Conservation (phyloP, 345 rosid species). For the Ricinus communis region DNA sequence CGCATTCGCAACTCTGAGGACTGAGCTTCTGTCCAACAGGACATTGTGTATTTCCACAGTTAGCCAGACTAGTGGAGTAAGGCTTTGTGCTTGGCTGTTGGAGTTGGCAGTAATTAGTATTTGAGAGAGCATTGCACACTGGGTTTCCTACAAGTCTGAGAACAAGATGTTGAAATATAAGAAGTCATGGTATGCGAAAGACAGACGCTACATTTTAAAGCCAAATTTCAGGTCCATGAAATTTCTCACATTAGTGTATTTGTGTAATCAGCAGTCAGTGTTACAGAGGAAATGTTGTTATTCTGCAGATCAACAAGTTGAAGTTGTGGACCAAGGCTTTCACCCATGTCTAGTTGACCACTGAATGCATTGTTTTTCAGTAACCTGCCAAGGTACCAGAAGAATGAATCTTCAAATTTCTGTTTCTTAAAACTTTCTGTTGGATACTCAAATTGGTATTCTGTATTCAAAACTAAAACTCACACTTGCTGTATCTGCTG, state of each 20-base stretch:
- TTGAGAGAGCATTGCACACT: conserved; percentile 64
- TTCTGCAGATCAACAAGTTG: conserved; percentile 70
- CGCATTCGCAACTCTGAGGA: conserved; percentile 93
- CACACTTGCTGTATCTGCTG: conserved; percentile 86
- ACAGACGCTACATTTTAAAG: not conserved
- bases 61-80: conserved; percentile 73
- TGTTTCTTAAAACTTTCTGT: not conserved
- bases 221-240: conserved; percentile 4
- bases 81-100: conserved; percentile 53
- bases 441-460: conserved; percentile 3
- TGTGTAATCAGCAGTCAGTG: conserved; percentile 48
- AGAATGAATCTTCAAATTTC: not conserved
- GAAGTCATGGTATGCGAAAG: not conserved
- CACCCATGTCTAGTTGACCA: conserved; percentile 61
- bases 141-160: conserved; percentile 89
- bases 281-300: conserved; percentile 69
- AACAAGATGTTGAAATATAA: conserved; percentile 20
- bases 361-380: conserved; percentile 67
- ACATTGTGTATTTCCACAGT: conserved; percentile 65
- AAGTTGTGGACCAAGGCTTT: conserved; percentile 51
- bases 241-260: conserved; percentile 58
- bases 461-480: conserved; percentile 25
- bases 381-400: conserved; percentile 45
- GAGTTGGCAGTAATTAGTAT: conserved; percentile 69
- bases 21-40: conserved; percentile 68